Conservation (phyloP, 1,139 yeast species). For the Candida sojae region DNA sequence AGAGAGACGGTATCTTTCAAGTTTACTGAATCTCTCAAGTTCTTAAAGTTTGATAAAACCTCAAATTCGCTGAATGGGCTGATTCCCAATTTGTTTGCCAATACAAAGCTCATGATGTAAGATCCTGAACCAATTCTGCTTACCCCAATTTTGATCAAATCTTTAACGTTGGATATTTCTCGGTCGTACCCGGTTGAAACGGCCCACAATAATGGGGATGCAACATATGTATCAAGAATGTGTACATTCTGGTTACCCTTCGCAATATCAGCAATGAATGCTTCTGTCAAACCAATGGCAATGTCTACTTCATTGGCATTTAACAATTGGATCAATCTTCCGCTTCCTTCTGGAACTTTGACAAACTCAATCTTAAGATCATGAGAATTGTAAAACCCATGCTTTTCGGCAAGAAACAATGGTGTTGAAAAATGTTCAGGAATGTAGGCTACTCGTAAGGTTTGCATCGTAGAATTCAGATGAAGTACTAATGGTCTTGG, state of each 20-base stretch:
- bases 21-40: slow-evolving; percentile 80
- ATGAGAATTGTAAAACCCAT: slow-evolving; percentile 53
- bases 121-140: slow-evolving; percentile 91
- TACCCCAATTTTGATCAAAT: slow-evolving; percentile 72
- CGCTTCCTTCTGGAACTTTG: slow-evolving; percentile 86
- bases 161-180: slow-evolving; percentile 43
- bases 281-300: slow-evolving; percentile 90
- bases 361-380: slow-evolving; percentile 60
- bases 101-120: slow-evolving; percentile 85
- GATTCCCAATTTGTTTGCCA: slow-evolving; percentile 57
- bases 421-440: slow-evolving; percentile 95
- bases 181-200: slow-evolving; percentile 74
- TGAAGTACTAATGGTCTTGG: no score
- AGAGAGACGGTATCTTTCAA: slow-evolving; percentile 33
- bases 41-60: slow-evolving; percentile 66
- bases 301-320: slow-evolving; percentile 66
- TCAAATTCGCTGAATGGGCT: slow-evolving; percentile 55
- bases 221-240: slow-evolving; percentile 78
- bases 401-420: slow-evolving; percentile 64
- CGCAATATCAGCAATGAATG: slow-evolving; percentile 79
- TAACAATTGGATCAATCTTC: slow-evolving; percentile 77
- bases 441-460: slow-evolving; percentile 68
- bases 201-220: slow-evolving; percentile 89
- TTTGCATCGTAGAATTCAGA: slow-evolving; percentile 1
- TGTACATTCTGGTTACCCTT: slow-evolving; percentile 66